Evolutionary conservation across 345 rosid genomes (phyloP), one percentile per base, ranked within the genome.

Genomic region (Hypericum perforatum): DNA sequence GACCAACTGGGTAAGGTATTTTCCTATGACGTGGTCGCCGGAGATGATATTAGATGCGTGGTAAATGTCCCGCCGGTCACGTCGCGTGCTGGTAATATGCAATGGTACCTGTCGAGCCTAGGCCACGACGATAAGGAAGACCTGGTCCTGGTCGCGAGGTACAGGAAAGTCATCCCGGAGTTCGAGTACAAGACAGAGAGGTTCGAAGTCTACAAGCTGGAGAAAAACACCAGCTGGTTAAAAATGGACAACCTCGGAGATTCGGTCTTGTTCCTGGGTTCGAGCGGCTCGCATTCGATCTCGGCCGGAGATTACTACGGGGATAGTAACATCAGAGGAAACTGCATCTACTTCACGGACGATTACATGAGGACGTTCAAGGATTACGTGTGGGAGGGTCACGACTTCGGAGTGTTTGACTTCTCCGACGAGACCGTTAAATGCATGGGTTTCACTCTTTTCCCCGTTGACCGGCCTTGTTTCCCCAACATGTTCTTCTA

Each of bases 361-460:
- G 84, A 78, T 58, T 74, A 68, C 62, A 71, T 73, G 9, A 74
- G 76, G 49, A 44, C 43, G 14, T 70, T 75, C 49, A 70, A 58
- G 39, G 80, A 72, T 29, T 72, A 64, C 3, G 57, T 45, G 42
- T 53, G 39, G 53, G 69, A 63, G 44, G 78, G 72, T 40, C 72
- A 69, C 51, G 86, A 78, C 74, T 41, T 69, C 37, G 90, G 90
- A 38, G 70, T 80, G 52, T 83, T 68, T 70, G 72, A 57, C 53
- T 41, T 78, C 32, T 15, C 16, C 29, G 78, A 76, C 53, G 63
- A 57, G 37, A 58, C 74, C 59, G 60, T 80, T n/a, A 73, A 83
- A 15, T 22, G 32, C 32, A 1, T 22, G 32, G 32, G 32, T 22
- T 22, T 22, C 32, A 22, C 32, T 22, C 32, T 22, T 22, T 22